Evolutionary conservation across 306 rosid genomes (phyloP), one percentile per base, ranked within the genome.

Genomic region (Mimosa bimucronata): DNA sequence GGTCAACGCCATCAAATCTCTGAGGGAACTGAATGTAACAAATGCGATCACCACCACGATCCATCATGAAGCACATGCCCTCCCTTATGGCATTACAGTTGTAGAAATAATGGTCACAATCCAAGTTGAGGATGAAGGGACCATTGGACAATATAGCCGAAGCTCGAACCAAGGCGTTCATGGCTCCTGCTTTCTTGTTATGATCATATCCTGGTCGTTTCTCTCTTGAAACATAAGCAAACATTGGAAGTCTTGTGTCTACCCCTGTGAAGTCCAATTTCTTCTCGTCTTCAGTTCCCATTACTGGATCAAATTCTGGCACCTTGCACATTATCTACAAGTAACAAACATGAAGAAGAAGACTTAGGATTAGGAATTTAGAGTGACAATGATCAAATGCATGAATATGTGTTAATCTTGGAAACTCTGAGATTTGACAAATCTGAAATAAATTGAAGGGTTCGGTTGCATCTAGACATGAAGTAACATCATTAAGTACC

Each of bases 181-280:
- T 93, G 77, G 98, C 98, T 72, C 98, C 98, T 28, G 94, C 98
- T 86, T 93, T 93, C 88, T 91, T 91, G 88, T 93, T 88, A 80
- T 91, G 98, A 79, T 93, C 97, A 50, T 77, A 90, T 0, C 98
- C 98, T 9, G 91, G 92, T 28, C 98, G 82, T 67, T 91, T 93
- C 81, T 93, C 98, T 75, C 98, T 83, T 0, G 98, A 93, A 64
- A 93, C 97, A 38, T 93, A 93, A 14, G 91, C 97, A 71, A 91
- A 91, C 98, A 93, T 90, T 11, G 97, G 98, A 40, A 93, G 46
- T 75, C 98, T 81, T 2, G 85, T 91, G 86, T 93, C 98, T 15
- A 93, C 72, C 6, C 92, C 97, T 5, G 94, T 88, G 88, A 93
- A 93, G 28, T 93, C 97, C 68, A 93, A 64, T 23, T 23, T 86